Percentiles rank a stretch among this genome's conserved stretches.
Conservation (phyloP, 139 green algal species). For the Chlamydomonas incerta region DNA sequence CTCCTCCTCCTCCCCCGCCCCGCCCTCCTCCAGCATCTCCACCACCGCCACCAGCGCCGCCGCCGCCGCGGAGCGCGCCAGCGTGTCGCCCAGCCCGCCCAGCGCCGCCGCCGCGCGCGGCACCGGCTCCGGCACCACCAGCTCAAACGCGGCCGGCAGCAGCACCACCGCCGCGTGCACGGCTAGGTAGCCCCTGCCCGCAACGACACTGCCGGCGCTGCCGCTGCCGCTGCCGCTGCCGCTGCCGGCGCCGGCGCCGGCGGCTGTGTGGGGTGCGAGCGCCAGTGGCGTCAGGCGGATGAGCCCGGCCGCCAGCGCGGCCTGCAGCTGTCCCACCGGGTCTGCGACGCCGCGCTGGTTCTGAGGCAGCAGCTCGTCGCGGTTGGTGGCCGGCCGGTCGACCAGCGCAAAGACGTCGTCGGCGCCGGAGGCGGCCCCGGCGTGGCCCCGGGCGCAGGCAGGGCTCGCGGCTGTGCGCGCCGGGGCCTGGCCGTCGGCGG, state of each 20-base stretch:
- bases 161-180: neutral
- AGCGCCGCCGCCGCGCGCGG: neutral
- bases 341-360: neutral
- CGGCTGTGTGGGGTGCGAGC: neutral
- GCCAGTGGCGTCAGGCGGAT: neutral
- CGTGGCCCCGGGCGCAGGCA: neutral
- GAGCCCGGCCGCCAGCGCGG: neutral
- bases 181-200: neutral
- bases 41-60: slow-evolving; percentile 2
- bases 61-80: neutral
- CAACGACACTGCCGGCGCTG: neutral
- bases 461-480: too few relatives aligned
- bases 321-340: neutral
- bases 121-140: neutral
- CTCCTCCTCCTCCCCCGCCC: neutral
- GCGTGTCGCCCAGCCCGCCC: neutral
- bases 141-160: neutral
- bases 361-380: neutral
- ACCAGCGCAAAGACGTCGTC: neutral
- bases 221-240: neutral
- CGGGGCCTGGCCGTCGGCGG: too few relatives aligned
- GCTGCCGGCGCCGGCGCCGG: neutral
- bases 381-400: neutral
- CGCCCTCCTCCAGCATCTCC: neutral
- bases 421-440: too few relatives aligned